These are phyloP conservation scores for Myriosclerotinia scirpicola DNA, from an alignment of 2,329 filamentous ascomycete species.

Conservation along the genomic window DNA sequence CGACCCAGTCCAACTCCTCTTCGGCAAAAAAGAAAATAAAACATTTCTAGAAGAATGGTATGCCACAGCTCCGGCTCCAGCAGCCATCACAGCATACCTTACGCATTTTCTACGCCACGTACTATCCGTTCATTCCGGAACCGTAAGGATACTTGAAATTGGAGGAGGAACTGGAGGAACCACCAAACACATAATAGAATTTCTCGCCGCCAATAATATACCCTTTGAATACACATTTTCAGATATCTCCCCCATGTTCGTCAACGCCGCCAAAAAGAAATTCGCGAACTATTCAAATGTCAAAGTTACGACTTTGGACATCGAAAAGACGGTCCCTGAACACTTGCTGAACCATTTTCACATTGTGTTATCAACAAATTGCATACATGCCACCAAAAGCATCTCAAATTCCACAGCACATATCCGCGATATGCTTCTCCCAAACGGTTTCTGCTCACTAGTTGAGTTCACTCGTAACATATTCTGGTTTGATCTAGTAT, in stretches of 20 bases:
- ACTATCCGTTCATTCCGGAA: not conserved
- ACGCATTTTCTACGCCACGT: no score
- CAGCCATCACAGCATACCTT: no score
- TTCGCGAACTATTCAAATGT: not conserved
- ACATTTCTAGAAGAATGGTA: not conserved
- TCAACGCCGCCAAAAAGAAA: constrained; percentile 32
- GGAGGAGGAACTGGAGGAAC: not conserved
- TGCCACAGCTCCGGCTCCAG: no score
- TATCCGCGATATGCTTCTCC: not conserved
- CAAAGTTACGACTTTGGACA: not conserved
- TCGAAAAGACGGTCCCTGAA: not conserved
- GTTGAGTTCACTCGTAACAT: not conserved
- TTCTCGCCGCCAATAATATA: constrained; percentile 46
- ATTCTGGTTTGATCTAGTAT: not conserved
- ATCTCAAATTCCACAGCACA: not conserved
- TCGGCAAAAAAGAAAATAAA: constrained; percentile 29
- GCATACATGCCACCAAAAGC: not conserved
- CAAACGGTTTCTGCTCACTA: not conserved
- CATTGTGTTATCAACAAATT: not conserved
- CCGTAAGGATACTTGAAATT: constrained; percentile 42
- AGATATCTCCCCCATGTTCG: constrained; percentile 39
- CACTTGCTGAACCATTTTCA: not conserved
- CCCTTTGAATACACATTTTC: constrained; percentile 46
- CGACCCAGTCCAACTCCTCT: constrained; percentile 34
- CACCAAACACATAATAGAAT: constrained; percentile 34